Evolutionary conservation across 2,329 filamentous ascomycete genomes (phyloP), one percentile per base, ranked within the genome.

Genomic region (Westerdykella aurantiaca): DNA sequence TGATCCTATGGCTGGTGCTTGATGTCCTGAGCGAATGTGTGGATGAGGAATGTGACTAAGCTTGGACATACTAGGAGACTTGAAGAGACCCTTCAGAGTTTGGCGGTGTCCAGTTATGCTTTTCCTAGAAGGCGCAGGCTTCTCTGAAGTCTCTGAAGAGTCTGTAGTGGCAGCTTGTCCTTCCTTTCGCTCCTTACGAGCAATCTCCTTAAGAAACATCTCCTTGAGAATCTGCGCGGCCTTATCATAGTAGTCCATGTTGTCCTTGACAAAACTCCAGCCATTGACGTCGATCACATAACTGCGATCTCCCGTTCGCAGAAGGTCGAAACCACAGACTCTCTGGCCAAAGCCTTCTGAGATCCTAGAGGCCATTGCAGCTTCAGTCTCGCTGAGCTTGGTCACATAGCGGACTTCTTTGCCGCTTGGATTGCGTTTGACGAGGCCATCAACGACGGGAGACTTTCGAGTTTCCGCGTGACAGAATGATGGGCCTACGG

Each of bases 231-330:
- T 95, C 47, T 76, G 83, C 17, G 93, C 82, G 55, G 85, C 93
- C 60, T 88, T 88, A 60, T 97, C 87, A 65, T 98, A 98, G 68
- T 98, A 98, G 48, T 95, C 90, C 50, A 96, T 91, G 58, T 98
- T 98, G 66, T 98, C 94, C 67, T 98, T 98, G 66, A 98, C 93
- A 60, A 98, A 98, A 63, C 91, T 97, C 94, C 94, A 98, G 11
- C 93, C 93, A 66, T 98, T 98, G 56, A 98, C 93, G 59, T 98
- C 93, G 54, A 98, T 98, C 39, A 98, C 93, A 69, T 88, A 98
- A 64, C 91, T 97, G 66, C 88, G 88, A 13, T 89, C 88, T 39
- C 82, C 83, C 11, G 90, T 88, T 22, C 94, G 83, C 44, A 98
- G 75, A 47, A 98, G 76, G 64, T 98, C 93, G 59, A 98, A 98